Conservation (phyloP, 345 rosid species). For the Populus davidiana region DNA sequence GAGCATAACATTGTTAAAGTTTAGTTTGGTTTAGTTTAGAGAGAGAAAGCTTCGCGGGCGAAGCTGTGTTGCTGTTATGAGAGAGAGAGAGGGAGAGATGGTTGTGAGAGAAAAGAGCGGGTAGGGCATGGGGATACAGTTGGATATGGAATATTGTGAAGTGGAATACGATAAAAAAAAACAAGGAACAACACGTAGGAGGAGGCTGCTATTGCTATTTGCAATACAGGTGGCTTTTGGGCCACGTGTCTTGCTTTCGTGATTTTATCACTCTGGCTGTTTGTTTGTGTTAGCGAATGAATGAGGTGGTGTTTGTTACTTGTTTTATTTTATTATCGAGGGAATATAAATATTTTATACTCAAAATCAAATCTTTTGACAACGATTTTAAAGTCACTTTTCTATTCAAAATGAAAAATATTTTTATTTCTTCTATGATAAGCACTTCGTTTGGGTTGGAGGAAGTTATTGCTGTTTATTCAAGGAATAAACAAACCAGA, state of each 20-base stretch:
- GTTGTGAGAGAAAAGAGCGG: neutral
- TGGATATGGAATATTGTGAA: constrained; percentile 47
- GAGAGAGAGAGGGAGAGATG: constrained; percentile 9
- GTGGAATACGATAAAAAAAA: constrained; percentile 24
- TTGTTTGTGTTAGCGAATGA: neutral
- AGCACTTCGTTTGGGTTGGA: too few relatives aligned
- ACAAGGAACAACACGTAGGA: neutral
- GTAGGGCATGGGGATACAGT: constrained; percentile 38
- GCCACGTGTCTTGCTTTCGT: neutral
- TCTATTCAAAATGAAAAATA: too few relatives aligned
- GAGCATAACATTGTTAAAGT: neutral
- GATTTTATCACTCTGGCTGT: neutral
- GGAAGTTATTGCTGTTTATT: too few relatives aligned
- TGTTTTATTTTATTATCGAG: too few relatives aligned
- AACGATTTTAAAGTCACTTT: too few relatives aligned
- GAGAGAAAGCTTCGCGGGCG: constrained; percentile 37
- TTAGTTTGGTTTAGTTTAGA: neutral
- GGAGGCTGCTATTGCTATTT: neutral
- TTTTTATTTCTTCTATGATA: too few relatives aligned
- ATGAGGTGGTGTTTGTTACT: neutral
- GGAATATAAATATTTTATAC: too few relatives aligned
- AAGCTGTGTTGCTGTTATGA: neutral
- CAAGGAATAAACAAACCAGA: too few relatives aligned
- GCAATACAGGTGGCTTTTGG: neutral
- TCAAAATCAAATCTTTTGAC: too few relatives aligned